phyloP scores from a whole-genome alignment of 768 basidiomycete species.

The Boletus rufocinnamomeus region DNA sequence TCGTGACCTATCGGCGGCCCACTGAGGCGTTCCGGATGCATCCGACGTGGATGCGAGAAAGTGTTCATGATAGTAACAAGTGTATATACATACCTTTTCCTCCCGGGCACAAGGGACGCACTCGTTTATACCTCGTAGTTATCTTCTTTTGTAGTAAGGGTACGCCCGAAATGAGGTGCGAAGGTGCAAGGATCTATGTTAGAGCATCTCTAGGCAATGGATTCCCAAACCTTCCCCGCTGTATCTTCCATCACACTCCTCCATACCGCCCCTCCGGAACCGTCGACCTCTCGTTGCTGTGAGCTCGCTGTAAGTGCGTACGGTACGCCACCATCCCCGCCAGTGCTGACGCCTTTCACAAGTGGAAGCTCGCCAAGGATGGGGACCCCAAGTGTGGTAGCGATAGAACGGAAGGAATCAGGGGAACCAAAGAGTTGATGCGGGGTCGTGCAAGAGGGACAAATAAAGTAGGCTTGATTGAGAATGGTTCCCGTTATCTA shows the following conservation, averaged over 20 bases:
- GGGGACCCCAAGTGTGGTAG: slow-evolving; percentile 55
- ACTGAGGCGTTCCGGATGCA: too few species aligned
- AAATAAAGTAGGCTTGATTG: slow-evolving; percentile 85
- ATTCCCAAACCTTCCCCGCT: slow-evolving; percentile 35
- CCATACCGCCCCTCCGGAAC: slow-evolving; percentile 36
- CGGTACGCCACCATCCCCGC: slow-evolving; percentile 70
- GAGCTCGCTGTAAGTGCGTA: slow-evolving; percentile 38
- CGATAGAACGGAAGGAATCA: slow-evolving; percentile 58
- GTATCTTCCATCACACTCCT: slow-evolving; percentile 32
- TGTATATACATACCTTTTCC: background rate
- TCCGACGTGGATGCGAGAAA: background rate
- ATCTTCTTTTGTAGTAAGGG: background rate
- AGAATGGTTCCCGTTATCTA: slow-evolving; percentile 87
- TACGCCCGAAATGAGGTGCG: background rate
- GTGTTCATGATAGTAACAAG: background rate
- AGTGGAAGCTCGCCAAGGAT: slow-evolving; percentile 84
- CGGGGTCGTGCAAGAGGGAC: slow-evolving; percentile 64
- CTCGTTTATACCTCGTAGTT: background rate
- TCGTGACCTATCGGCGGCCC: too few species aligned
- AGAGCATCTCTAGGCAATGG: slow-evolving; percentile 11
- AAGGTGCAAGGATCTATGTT: too few species aligned
- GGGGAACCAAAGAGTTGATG: slow-evolving; percentile 76
- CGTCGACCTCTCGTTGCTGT: slow-evolving; percentile 21
- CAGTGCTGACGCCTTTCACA: slow-evolving; percentile 68
- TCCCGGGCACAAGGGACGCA: background rate